Base-by-base conservation (phyloP, 106 monocot species). In the Triglochin maritima region DNA sequence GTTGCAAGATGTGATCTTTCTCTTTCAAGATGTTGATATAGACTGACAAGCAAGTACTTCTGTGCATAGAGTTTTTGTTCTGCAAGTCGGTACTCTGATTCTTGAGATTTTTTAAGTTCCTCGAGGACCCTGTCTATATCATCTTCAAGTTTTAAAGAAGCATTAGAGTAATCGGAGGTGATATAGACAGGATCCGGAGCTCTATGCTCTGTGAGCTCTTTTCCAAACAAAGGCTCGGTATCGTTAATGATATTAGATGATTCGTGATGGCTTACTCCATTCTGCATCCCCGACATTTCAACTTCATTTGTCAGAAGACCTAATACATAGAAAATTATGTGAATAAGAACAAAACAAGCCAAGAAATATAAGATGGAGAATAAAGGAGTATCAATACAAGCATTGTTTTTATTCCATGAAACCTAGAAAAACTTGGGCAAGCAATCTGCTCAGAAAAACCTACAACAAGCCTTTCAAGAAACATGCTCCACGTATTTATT, bases 11-110 rank as follows among this genome's bases (percentile, higher is more conserved):
- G 74, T 17, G 67, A 61, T 53, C 83, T 73, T 60, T 83, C 81
- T 8, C 10, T 55, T 10, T 88, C 79, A 54, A 88, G 83, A 58
- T 79, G 72, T 61, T 73, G 74, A 57, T 93, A 85, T 9, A 93
- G 62, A 51, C 67, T 68, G 44, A 88, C 75, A 13, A 93, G 73
- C 9, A 72, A 57, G 71, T 88, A 81, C 55, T 82, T 93, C 16
- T 93, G 85, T 5, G 74, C 52, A 71, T 81, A 74, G 12, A 93
- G 88, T 65, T 79, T 85, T 59, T 81, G 56, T 43, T 88, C 84
- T 16, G 80, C 81, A 17, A 76, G 50, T 49, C 62, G 77, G 66
- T 70, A 88, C 29, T 93, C 86, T 17, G 55, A 64, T 71, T 92
- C 73, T 54, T 93, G 92, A 9, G 79, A 83, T 57, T 44, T 69